Conservation (phyloP, 768 basidiomycete species). For the Glaciozyma martinii region DNA sequence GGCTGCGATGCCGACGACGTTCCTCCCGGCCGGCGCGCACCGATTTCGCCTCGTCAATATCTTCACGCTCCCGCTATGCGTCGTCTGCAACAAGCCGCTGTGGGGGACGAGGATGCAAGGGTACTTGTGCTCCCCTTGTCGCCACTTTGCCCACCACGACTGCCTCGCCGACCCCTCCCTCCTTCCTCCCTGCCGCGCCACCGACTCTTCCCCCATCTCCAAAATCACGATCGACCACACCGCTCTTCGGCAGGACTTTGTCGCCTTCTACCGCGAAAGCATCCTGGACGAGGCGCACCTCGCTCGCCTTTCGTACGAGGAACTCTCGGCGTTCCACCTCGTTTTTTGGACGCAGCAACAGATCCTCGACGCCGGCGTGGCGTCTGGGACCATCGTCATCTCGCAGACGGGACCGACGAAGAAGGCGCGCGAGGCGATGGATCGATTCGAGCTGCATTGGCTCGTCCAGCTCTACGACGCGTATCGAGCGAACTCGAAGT, state of each 20-base stretch:
- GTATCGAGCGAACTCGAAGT: conserved; percentile 40
- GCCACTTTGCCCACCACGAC: conserved; percentile 51
- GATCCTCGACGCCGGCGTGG: conserved; percentile 58
- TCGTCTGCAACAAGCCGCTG: conserved; percentile 57
- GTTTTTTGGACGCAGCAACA: conserved; percentile 61
- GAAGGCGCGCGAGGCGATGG: conserved; percentile 40
- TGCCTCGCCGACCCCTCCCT: conserved; percentile 42
- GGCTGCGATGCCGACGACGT: conserved; percentile 1
- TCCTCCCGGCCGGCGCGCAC: conserved; percentile 44
- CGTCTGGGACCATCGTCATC: conserved; percentile 57
- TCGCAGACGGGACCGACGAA: conserved; percentile 36
- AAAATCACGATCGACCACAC: conserved; percentile 51
- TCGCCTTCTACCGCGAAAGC: conserved; percentile 48
- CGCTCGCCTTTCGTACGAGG: conserved; percentile 53
- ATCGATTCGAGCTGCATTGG: conserved; percentile 57
- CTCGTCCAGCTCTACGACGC: conserved; percentile 49
- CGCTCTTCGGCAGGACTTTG: conserved; percentile 52
- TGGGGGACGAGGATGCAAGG: conserved; percentile 65
- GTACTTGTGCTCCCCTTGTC: conserved; percentile 56
- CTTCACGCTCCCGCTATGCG: conserved; percentile 66
- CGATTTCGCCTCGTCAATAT: conserved; percentile 54
- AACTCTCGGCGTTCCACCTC: conserved; percentile 54
- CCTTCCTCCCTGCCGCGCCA: conserved; percentile 33
- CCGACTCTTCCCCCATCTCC: conserved; percentile 42
- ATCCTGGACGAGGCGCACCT: conserved; percentile 47